Evolutionary conservation across 2,329 filamentous ascomycete genomes (phyloP), one percentile per base, ranked within the genome.

Genomic region (Cladophialophora yegresii): DNA sequence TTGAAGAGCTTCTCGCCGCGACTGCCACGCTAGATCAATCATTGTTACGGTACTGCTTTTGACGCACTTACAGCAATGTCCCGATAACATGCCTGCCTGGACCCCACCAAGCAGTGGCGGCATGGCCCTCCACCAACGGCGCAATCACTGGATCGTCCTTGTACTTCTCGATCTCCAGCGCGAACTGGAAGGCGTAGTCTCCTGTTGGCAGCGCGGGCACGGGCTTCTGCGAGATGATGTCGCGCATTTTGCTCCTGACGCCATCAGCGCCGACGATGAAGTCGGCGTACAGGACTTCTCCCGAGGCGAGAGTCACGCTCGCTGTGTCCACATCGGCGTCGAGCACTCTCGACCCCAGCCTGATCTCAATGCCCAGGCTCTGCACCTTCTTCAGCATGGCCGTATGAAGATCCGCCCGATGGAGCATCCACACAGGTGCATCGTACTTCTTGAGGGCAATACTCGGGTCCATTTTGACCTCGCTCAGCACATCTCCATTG

Each of bases 1-100:
- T 56, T 56, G 54, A 56, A 56, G 54, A 56, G 54, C 32, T n/a
- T 56, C 8, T 56, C 54, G 54, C 54, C 54, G 33, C 54, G 54
- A 22, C 54, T 56, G 33, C 28, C 20, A 16, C 23, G 3, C 12
- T 36, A n/a, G n/a, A 13, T 56, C 54, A 56, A 33, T 13, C 1
- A 56, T 43, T 23, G 54, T 40, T 40, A 9, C 36, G 16, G 33
- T 43, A 33, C 26, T 32, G 28, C 33, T 43, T n/a, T 20, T 33
- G 51, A 20, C 32, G n/a, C 54, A 26, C 54, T 43, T 56, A 56
- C 54, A 56, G 54, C n/a, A 56, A 22, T 4, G 54, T 56, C 6
- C 54, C 54, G 33, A 56, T 56, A 33, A 56, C 54, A 56, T 56
- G 54, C 33, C 54, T 56, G 33, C 54, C 54, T 28, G 54, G 54